Base-by-base conservation (phyloP, 176 grass and related monocot species). In the Avena insularis region DNA sequence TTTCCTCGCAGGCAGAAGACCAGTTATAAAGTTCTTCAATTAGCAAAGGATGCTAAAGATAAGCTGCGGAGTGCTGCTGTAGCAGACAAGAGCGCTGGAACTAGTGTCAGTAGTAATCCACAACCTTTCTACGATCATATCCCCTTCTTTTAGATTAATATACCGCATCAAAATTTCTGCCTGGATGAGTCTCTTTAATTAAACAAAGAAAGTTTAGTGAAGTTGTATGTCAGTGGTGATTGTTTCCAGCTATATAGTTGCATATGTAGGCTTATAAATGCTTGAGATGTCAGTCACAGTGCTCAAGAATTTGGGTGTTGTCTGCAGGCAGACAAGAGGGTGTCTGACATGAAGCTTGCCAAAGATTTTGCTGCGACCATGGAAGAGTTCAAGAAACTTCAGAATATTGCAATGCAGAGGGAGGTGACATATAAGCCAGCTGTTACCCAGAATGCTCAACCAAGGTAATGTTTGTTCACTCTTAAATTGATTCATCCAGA, bases 321-420 rank as follows among this genome's bases (percentile, higher is more conserved):
- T 17, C 51, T 90, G 19, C 88, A 98, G 96, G 57, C 92, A 85
- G 91, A 90, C 88, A 95, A 94, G 88, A 95, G 93, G 82, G 72
- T 96, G 9, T 83, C 85, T 60, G 96, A 95, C 87, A 95, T 91
- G 81, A 98, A 98, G 71, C 90, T 98, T 59, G 96, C 96, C 45
- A 98, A 96, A 88, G 96, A 98, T 98, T 95, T 98, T 27, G 89
- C 89, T 68, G 71, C 84, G 4, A 87, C 94, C 2, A 92, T 98
- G 88, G 92, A 96, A 67, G 96, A 96, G 85, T 98, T 95, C 59
- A 87, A 85, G 40, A 95, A 95, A 78, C 90, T 89, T 86, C 92
- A 98, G 54, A 92, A 86, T 87, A 84, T 98, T 75, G 84, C 93
- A 6, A 93, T 90, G 88, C 93, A 95, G 90, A 90, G 90, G 64